phyloP scores from a whole-genome alignment of 2,329 filamentous ascomycete species.

The Aspergillus pseudoterreus region DNA sequence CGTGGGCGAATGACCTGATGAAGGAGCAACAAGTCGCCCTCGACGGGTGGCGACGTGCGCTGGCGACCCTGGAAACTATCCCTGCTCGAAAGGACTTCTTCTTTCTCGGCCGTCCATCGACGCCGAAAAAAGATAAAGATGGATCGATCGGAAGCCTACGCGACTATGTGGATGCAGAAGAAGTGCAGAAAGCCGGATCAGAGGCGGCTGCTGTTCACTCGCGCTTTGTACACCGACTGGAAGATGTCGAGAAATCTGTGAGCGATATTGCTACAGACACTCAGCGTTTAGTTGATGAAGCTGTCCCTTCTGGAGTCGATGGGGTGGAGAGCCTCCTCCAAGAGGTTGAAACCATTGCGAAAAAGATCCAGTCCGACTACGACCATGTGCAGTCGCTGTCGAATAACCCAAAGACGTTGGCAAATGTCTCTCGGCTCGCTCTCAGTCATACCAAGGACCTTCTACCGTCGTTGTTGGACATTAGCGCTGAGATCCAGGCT shows the following conservation, averaged over 20 bases:
- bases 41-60: conserved; percentile 40
- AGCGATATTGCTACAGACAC: conserved; percentile 58
- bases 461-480: conserved; percentile 57
- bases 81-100: conserved; percentile 43
- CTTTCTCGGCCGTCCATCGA: conserved; percentile 38
- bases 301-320: conserved; percentile 53
- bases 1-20: conserved; percentile 43
- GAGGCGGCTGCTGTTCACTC: conserved; percentile 57
- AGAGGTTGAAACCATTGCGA: conserved; percentile 81
- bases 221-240: conserved; percentile 58
- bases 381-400: conserved; percentile 69
- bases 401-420: conserved; percentile 61
- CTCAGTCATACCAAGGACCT: conserved; percentile 61
- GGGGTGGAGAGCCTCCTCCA: conserved; percentile 69
- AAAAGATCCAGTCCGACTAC: conserved; percentile 83
- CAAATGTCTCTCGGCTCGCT: conserved; percentile 62
- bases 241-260: conserved; percentile 59
- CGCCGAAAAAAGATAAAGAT: conserved; percentile 41
- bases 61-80: conserved; percentile 37
- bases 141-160: conserved; percentile 58
- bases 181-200: conserved; percentile 68
- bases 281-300: conserved; percentile 31
- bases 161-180: conserved; percentile 72
- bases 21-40: conserved; percentile 43
- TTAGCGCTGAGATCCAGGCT: conserved; percentile 53